These are phyloP conservation scores for Takashimella tepidaria DNA, from an alignment of 1,284 basidiomycete species.

Conservation along the genomic window DNA sequence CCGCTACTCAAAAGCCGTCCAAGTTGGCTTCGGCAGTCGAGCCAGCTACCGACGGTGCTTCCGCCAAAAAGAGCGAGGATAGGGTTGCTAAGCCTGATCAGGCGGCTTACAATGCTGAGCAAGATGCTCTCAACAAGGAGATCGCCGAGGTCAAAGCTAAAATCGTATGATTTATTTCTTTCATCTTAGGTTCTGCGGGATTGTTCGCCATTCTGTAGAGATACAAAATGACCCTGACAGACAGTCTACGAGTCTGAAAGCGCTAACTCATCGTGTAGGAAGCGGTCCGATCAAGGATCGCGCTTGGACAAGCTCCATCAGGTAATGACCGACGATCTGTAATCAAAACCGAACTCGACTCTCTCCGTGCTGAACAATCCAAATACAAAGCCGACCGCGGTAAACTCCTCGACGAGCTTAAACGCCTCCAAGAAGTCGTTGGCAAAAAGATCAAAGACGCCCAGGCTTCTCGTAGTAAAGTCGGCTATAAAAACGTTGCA, in stretches of 20 bases:
- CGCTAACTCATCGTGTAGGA: constrained; percentile 52
- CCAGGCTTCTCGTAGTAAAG: constrained; percentile 73
- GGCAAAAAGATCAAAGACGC: constrained; percentile 89
- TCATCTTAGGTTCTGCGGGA: background rate
- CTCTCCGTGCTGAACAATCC: constrained; percentile 73
- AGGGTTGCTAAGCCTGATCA: constrained; percentile 69
- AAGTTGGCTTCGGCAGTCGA: constrained; percentile 11
- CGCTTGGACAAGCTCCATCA: constrained; percentile 56
- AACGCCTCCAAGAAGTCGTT: constrained; percentile 70
- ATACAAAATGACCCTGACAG: background rate
- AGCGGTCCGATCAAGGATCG: constrained; percentile 72
- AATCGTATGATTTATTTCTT: constrained; percentile 57
- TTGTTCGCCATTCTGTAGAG: background rate
- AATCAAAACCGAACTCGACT: constrained; percentile 77
- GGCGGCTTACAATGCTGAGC: constrained; percentile 70
- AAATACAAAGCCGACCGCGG: constrained; percentile 65
- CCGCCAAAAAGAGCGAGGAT: constrained; percentile 42
- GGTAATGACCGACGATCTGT: constrained; percentile 57
- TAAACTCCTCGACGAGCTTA: constrained; percentile 79
- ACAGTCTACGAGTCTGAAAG: background rate
- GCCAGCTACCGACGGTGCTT: constrained; percentile 14
- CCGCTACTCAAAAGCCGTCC: constrained; percentile 39
- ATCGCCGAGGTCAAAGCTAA: constrained; percentile 75
- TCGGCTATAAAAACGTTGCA: constrained; percentile 74
- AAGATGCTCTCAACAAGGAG: constrained; percentile 71